phyloP scores from a whole-genome alignment of 2,329 filamentous ascomycete species.

The Xylaria sp. region DNA sequence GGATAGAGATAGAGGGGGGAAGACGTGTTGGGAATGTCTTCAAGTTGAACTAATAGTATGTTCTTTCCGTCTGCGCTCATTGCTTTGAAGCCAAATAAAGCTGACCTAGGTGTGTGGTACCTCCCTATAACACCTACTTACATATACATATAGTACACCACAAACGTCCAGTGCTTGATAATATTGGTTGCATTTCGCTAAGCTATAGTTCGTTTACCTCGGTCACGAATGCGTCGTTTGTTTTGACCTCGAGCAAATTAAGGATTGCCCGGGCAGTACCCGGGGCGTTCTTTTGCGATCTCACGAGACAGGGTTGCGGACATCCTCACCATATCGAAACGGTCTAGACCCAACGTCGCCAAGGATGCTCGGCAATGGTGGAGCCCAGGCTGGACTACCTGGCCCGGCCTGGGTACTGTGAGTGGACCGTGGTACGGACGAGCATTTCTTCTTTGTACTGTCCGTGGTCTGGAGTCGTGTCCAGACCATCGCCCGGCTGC shows the following conservation, averaged over 20 bases:
- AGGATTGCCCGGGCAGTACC: background rate
- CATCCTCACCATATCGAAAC: constrained; percentile 20
- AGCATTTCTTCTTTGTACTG: background rate
- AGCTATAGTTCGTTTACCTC: background rate
- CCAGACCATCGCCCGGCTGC: constrained; percentile 34
- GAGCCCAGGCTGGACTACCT: constrained; percentile 25
- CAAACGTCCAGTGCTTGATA: background rate
- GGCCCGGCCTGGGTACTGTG: background rate
- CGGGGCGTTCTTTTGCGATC: constrained; percentile 9
- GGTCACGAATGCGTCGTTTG: constrained; percentile 1
- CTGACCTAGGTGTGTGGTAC: background rate
- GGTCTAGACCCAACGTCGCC: constrained; percentile 36
- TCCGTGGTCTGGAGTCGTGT: constrained; percentile 23
- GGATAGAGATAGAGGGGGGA: background rate
- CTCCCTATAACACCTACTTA: too few relatives aligned
- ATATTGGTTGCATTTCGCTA: background rate
- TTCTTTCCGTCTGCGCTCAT: background rate
- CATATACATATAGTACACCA: background rate
- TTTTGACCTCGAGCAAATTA: background rate
- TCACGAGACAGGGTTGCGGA: constrained; percentile 16
- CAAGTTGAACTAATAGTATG: background rate
- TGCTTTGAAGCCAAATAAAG: background rate
- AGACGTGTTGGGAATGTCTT: background rate
- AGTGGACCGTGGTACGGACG: constrained; percentile 9
- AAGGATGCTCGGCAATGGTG: constrained; percentile 32